Conservation (phyloP, 306 rosid genomes). For the Prunus mongolica region DNA sequence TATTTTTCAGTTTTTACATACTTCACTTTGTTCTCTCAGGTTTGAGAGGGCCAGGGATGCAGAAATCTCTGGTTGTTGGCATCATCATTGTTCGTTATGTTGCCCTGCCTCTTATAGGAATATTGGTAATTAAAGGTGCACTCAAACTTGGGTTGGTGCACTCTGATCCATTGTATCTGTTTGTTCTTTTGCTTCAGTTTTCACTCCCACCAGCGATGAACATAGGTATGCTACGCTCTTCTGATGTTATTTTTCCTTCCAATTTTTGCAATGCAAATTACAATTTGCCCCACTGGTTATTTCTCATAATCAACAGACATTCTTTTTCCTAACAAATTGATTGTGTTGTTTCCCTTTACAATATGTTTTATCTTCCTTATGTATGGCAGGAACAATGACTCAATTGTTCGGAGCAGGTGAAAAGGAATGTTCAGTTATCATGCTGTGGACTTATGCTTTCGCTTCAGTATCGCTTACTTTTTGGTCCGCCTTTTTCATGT, state of each 20-base stretch:
- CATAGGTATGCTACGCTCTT: too few relatives aligned
- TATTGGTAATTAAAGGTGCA: conserved; percentile 52
- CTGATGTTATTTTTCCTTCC: too few relatives aligned
- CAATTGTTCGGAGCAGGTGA: conserved; percentile 80
- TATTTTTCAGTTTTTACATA: not conserved
- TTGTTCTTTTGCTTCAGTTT: conserved; percentile 76
- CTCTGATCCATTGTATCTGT: conserved; percentile 64
- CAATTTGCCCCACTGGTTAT: too few relatives aligned
- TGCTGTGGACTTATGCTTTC: conserved; percentile 68
- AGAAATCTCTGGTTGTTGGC: conserved; percentile 43
- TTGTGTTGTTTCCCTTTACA: too few relatives aligned
- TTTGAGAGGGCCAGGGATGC: conserved; percentile 47
- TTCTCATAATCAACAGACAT: too few relatives aligned
- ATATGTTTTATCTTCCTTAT: too few relatives aligned
- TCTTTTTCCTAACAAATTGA: not conserved
- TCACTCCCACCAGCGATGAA: conserved; percentile 82
- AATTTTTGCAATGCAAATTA: not conserved
- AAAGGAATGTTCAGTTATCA: conserved; percentile 63
- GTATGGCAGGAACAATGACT: conserved; percentile 55
- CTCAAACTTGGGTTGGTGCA: conserved; percentile 52
- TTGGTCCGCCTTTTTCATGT: conserved; percentile 80
- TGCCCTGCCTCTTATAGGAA: conserved; percentile 54
- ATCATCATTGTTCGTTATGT: conserved; percentile 52
- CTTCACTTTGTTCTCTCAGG: conserved; percentile 37
- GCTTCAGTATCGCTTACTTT: conserved; percentile 69